phyloP scores from a whole-genome alignment of 306 rosid species.

The Inga laurina region DNA sequence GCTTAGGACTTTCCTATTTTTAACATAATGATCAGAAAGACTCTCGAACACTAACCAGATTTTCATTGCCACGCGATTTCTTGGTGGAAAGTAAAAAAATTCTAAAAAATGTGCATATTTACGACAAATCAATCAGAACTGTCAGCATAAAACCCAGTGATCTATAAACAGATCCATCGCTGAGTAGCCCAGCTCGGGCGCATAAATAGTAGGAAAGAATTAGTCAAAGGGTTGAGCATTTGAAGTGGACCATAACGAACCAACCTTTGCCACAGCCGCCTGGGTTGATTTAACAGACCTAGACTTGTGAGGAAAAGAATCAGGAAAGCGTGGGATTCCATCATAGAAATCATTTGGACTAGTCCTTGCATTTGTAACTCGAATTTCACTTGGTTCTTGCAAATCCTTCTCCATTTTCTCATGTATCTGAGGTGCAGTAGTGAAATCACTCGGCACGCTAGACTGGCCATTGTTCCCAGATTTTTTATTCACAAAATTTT shows the following conservation, averaged over 20 bases:
- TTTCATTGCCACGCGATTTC: conserved; percentile 20
- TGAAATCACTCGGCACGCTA: conserved; percentile 28
- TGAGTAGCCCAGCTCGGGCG: not conserved
- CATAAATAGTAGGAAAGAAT: conserved; percentile 3
- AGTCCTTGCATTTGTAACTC: conserved; percentile 2
- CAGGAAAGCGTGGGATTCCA: conserved; percentile 72
- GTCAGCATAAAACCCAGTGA: conserved; percentile 19
- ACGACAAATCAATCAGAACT: conserved; percentile 9
- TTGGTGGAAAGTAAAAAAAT: not conserved
- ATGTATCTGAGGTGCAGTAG: conserved; percentile 26
- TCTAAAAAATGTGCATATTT: not conserved
- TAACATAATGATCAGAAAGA: not conserved
- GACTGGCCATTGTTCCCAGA: conserved; percentile 33
- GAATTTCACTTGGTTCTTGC: conserved; percentile 25
- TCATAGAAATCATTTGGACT: conserved; percentile 63
- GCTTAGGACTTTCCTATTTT: not conserved
- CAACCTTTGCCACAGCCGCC: conserved; percentile 78
- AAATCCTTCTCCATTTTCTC: conserved; percentile 32
- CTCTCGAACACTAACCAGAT: conserved; percentile 16
- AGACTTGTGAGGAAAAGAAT: conserved; percentile 57
- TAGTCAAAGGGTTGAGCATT: not conserved
- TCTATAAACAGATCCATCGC: conserved; percentile 22
- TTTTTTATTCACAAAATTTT: conserved; percentile 31
- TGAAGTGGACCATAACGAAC: conserved; percentile 17
- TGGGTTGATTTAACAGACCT: conserved; percentile 66